Conservation (phyloP, 352 stramenopile species). For the Globisporangium camurandrum region DNA sequence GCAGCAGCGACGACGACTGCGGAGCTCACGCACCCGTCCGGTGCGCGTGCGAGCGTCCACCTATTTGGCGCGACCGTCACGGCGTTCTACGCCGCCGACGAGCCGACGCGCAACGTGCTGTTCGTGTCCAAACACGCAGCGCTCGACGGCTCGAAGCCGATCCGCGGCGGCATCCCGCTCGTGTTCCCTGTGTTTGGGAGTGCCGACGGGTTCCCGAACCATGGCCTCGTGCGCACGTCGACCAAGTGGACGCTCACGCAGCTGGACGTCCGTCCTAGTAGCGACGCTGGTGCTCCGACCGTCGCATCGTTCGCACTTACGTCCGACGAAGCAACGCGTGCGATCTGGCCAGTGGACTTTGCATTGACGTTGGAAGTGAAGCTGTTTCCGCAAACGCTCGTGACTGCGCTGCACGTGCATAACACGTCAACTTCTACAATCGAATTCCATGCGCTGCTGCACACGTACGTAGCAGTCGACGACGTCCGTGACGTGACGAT, state of each 20-base stretch:
- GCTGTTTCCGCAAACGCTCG: constrained; percentile 71
- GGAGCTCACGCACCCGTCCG: constrained; percentile 55
- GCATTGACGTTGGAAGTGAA: constrained; percentile 83
- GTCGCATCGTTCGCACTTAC: too few species aligned
- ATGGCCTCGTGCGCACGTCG: too few species aligned
- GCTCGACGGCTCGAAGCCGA: too few species aligned
- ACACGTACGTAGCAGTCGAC: too few species aligned
- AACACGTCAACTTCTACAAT: constrained; percentile 87
- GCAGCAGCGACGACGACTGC: constrained; percentile 12
- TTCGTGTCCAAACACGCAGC: constrained; percentile 91
- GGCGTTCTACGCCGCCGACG: constrained; percentile 64
- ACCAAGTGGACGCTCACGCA: too few species aligned
- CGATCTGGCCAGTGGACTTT: constrained; percentile 75
- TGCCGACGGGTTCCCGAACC: too few species aligned
- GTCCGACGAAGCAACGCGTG: too few species aligned
- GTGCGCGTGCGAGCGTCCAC: constrained; percentile 70
- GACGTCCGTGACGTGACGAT: too few species aligned
- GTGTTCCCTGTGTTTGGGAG: too few species aligned
- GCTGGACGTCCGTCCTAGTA: too few species aligned
- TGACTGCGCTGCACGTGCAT: constrained; percentile 83
- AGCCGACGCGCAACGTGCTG: constrained; percentile 81
- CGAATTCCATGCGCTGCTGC: constrained; percentile 88
- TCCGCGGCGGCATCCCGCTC: too few species aligned
- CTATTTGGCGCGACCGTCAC: constrained; percentile 91
- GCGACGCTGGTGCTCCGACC: too few species aligned